These are phyloP conservation scores for Lobosporangium transversale DNA, from an alignment of 192 early-diverging fungal genomes.

Conservation along the genomic window DNA sequence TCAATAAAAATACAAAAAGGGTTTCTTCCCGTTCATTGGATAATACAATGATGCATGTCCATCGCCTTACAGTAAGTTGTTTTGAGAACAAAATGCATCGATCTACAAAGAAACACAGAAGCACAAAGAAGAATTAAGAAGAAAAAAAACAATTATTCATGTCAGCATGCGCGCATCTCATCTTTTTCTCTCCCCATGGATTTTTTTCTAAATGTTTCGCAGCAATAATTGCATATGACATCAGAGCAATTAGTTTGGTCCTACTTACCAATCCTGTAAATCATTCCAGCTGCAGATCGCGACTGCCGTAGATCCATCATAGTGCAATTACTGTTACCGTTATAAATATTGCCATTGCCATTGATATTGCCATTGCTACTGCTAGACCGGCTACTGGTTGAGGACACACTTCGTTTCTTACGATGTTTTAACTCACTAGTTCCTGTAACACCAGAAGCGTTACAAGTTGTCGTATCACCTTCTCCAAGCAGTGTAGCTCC, in stretches of 20 bases:
- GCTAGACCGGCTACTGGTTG: not conserved
- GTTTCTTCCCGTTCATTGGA: not conserved
- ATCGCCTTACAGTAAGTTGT: slow-evolving; percentile 54
- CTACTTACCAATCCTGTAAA: slow-evolving; percentile 40
- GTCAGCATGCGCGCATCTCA: too few relatives aligned
- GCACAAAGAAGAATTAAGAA: not conserved
- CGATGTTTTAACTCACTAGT: slow-evolving; percentile 14
- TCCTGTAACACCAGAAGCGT: not conserved
- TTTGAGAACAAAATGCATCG: slow-evolving; percentile 63
- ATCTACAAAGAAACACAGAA: slow-evolving; percentile 24
- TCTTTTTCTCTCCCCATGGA: too few relatives aligned
- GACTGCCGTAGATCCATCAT: slow-evolving; percentile 44
- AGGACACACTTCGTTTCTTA: slow-evolving; percentile 12
- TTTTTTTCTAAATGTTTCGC: too few relatives aligned
- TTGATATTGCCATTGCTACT: not conserved
- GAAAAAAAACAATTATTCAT: not conserved
- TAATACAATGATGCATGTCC: not conserved
- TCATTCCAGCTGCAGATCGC: slow-evolving; percentile 27
- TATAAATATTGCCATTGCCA: not conserved
- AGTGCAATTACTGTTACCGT: not conserved
- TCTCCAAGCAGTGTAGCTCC: not conserved
- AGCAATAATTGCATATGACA: too few relatives aligned
- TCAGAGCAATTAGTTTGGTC: too few relatives aligned
- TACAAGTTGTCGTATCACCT: not conserved
- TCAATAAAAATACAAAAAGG: not conserved